These are phyloP conservation scores for Teratosphaeria viscida DNA, from an alignment of 2,329 filamentous ascomycete species.

Conservation along the genomic window DNA sequence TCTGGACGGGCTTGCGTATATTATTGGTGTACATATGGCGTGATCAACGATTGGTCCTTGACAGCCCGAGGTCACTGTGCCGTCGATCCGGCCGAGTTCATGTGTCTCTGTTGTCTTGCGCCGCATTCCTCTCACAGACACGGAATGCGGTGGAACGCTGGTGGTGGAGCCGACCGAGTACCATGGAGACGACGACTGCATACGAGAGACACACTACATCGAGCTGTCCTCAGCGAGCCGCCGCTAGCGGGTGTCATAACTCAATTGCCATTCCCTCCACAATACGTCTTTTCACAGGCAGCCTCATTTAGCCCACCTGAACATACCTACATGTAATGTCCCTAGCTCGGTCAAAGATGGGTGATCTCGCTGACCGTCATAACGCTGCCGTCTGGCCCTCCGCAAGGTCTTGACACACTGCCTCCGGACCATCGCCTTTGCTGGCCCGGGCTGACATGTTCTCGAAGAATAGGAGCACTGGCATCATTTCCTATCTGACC, in stretches of 20 bases:
- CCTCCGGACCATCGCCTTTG: background rate
- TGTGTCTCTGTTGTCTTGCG: background rate
- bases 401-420: background rate
- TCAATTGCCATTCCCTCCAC: background rate
- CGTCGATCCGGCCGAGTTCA: background rate
- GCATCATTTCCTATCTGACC: background rate
- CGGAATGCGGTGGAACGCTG: background rate
- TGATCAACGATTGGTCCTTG: background rate
- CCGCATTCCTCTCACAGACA: background rate
- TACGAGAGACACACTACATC: background rate
- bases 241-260: background rate
- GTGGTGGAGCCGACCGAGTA: background rate
- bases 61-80: background rate
- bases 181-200: background rate
- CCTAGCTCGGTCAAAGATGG: background rate
- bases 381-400: background rate
- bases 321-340: background rate
- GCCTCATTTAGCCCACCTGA: background rate
- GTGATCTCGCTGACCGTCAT: background rate
- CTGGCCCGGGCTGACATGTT: background rate
- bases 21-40: background rate
- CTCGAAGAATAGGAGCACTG: background rate
- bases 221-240: background rate
- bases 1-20: background rate
- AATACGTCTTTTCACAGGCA: too few species aligned